These are phyloP conservation scores for Colletotrichum gloeosporioides DNA, from an alignment of 2,329 filamentous ascomycete genomes.

Conservation along the genomic window DNA sequence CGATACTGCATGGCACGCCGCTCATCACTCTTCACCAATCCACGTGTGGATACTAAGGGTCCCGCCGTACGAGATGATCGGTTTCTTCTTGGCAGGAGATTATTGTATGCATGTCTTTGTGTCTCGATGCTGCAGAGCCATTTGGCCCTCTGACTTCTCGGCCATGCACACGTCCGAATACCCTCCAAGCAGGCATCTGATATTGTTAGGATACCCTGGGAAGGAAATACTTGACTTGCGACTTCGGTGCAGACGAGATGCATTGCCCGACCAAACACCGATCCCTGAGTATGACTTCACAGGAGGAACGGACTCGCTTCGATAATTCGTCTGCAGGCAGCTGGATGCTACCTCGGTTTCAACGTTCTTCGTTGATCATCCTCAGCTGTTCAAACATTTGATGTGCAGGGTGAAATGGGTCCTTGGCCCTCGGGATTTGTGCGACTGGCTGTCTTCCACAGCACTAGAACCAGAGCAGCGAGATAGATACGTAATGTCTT, in stretches of 20 bases:
- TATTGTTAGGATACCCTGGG: background rate
- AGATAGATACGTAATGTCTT: slow-evolving; percentile 1
- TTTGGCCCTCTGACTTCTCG: background rate
- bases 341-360: background rate
- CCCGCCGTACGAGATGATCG: slow-evolving; percentile 1
- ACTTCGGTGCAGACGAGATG: background rate
- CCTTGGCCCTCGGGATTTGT: background rate
- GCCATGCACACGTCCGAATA: background rate
- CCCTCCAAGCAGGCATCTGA: background rate
- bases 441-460: background rate
- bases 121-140: background rate
- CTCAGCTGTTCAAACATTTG: background rate
- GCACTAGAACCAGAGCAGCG: background rate
- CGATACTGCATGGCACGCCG: slow-evolving; percentile 2
- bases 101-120: background rate
- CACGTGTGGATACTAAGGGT: slow-evolving; percentile 9
- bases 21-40: slow-evolving; percentile 12
- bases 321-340: background rate
- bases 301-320: background rate
- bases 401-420: background rate
- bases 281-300: background rate
- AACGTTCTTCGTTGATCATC: background rate
- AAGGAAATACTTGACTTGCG: background rate
- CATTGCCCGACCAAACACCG: background rate
- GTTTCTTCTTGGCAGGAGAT: background rate